Evolutionary conservation across 768 basidiomycete species (phyloP), one percentile per base, ranked within the genome.

Genomic region (Amyloporia xantha): DNA sequence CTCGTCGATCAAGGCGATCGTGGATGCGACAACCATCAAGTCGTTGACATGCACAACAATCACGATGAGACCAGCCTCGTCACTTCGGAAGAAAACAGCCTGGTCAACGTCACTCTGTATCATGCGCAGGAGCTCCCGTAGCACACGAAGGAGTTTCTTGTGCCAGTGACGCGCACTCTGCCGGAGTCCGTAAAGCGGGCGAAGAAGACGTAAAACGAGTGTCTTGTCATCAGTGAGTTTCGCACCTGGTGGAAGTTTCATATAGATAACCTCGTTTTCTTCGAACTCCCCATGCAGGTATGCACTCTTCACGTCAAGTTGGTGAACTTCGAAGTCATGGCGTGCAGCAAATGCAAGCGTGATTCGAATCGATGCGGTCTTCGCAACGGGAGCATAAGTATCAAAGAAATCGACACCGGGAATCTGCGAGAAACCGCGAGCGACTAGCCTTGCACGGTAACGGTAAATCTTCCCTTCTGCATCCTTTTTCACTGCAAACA

Each of bases 281-380:
- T 63, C 54, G 15, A 57, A 41, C 3, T 57, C 49, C 2, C 56
- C 53, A 27, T 64, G 55, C 20, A 66, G 60, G 46, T 59, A 65
- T 2, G 62, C 67, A 0, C 56, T 54, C 30, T 68, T 66, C 19
- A 71, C 53, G 44, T 70, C 66, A 13, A 68, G 41, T 48, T 68
- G 66, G 7, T 64, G 58, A 1, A 71, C 44, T 2, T 63, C 59
- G 47, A 59, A 61, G 45, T 60, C 56, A 11, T 49, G 27, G 0
- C 41, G 4, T 3, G 66, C 66, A 5, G 50, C 54, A n/a, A 66
- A n/a, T 9, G 67, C 61, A 3, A 68, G 54, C 9, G 68, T 19
- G 0, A 59, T 52, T 2, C 61, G 59, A 38, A 65, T 55, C 2
- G 62, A 62, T 17, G 58, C 57, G n/a, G n/a, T n/a, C n/a, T n/a